Base-by-base conservation (phyloP, 441 rosid genomes). In the Mallotus repandus region DNA sequence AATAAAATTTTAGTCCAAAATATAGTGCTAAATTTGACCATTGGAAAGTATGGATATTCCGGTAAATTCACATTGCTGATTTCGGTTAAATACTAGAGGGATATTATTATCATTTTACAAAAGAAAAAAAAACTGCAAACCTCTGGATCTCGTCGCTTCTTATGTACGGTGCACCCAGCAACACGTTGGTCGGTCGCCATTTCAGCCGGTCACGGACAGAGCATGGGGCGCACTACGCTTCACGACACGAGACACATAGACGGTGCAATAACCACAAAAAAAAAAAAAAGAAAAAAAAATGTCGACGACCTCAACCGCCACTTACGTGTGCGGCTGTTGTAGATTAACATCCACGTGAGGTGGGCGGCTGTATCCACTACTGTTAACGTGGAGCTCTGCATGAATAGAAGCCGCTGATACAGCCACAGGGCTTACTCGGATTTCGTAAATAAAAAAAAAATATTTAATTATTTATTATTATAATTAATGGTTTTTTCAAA, bases 331-430 rank as follows among this genome's bases (percentile, higher is more conserved):
- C 22, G 4, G 52, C 2, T n/a, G 4, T 41, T 35, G 32, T 9
- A n/a, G 9, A 10, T 14, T 0, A 9, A 10, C 11, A 15, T 50
- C 32, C 32, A 29, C 32, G 32, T 29, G 32, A 29, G 32, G 1
- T 29, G 43, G 50, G 67, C 43, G 67, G 50, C 21, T 0, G 11
- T 1, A n/a, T 63, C 15, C 16, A 45, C 29, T 29, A 3, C 32
- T 29, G 67, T n/a, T 43, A 15, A 63, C 67, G 29, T 43, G 52
- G 52, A 63, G 29, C 29, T n/a, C 21, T 63, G 67, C 52, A 63
- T 63, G 29, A 41, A 43, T 15, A 63, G 4, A 7, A 10, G 29
- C 67, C 29, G 9, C 46, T 43, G 46, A 43, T 43, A 8, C 65
- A 61, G 22, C 15, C 9, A 59, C 16, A 53, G 11, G n/a, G 32